These are phyloP conservation scores for Cryptococcus amylolentus DNA, from an alignment of 1,284 basidiomycete species.

Conservation along the genomic window DNA sequence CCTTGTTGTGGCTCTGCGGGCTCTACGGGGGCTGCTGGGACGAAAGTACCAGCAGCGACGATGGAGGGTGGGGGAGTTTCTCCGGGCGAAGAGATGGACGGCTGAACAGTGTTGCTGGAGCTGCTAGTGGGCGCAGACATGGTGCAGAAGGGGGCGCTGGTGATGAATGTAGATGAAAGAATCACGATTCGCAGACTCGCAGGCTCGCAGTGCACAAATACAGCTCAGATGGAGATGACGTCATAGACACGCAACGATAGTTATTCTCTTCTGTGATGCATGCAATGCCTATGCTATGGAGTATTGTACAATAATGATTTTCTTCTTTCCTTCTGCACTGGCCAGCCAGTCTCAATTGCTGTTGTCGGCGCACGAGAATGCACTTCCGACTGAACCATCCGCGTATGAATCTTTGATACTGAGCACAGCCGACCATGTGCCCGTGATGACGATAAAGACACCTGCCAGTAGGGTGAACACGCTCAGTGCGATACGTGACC, in stretches of 20 bases:
- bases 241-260: too few species aligned
- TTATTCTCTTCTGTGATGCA: too few species aligned
- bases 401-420: conserved; percentile 43
- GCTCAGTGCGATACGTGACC: conserved; percentile 21
- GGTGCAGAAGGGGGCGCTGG: neutral
- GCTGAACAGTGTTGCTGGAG: neutral
- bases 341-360: neutral
- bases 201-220: too few species aligned
- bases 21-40: conserved; percentile 11
- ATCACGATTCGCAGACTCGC: too few species aligned
- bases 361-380: conserved; percentile 48
- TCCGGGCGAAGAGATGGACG: neutral
- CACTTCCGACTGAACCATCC: conserved; percentile 33
- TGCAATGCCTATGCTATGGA: too few species aligned
- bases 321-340: neutral
- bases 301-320: too few species aligned
- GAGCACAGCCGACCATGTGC: conserved; percentile 42
- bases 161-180: neutral
- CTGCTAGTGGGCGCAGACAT: neutral
- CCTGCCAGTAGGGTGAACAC: conserved; percentile 37
- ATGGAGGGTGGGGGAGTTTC: conserved; percentile 6
- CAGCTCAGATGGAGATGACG: too few species aligned
- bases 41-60: conserved; percentile 11
- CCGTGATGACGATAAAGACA: conserved; percentile 42
- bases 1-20: conserved; percentile 29